phyloP scores from a whole-genome alignment of 441 rosid species.

The Corymbia citriodora region DNA sequence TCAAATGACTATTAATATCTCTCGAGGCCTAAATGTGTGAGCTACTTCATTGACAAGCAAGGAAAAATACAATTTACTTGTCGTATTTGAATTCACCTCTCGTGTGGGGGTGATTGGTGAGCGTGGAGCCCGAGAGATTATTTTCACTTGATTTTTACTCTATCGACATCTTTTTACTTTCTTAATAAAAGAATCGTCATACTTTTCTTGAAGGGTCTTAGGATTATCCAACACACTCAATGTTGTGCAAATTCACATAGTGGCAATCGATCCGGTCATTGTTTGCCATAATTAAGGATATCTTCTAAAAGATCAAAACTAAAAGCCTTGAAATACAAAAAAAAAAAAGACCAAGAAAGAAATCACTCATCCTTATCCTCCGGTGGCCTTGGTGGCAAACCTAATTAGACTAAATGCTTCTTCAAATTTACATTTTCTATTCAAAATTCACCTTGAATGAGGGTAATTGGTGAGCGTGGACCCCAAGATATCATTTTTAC shows the following conservation, averaged over 20 bases:
- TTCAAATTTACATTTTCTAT: neutral
- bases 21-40: neutral
- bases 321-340: neutral
- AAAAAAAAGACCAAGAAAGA: neutral
- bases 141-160: neutral
- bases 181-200: neutral
- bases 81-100: neutral
- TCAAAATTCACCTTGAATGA: neutral
- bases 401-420: neutral
- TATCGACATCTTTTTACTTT: neutral
- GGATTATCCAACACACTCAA: neutral
- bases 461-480: neutral
- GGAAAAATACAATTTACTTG: neutral
- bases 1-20: neutral
- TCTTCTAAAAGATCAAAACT: neutral
- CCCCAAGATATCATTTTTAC: neutral
- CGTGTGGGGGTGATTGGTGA: neutral
- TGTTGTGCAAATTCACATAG: neutral
- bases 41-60: neutral
- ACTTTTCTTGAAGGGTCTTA: neutral
- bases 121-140: neutral
- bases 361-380: neutral
- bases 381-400: neutral
- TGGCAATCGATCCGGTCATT: neutral
- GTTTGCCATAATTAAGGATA: neutral